phyloP scores from a whole-genome alignment of 2,329 filamentous ascomycete species.

The Cladosporium sp. region DNA sequence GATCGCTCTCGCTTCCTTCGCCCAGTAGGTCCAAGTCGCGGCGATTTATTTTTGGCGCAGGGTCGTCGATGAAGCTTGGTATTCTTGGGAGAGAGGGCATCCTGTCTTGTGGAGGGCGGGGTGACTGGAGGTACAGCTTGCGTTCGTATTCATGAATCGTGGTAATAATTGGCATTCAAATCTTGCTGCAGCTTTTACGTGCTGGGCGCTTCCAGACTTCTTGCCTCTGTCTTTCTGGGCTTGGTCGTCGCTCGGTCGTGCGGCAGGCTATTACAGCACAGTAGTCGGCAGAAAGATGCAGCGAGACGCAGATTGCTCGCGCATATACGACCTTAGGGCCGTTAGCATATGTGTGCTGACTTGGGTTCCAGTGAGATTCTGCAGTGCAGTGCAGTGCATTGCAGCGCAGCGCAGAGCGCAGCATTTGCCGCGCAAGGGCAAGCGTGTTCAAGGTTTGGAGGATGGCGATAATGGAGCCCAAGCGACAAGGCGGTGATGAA shows the following conservation, averaged over 20 bases:
- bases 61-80: background rate
- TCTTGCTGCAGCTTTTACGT: too few species aligned
- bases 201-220: too few species aligned
- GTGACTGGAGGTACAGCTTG: too few species aligned
- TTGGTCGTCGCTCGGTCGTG: too few species aligned
- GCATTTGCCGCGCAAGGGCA: background rate
- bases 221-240: too few species aligned
- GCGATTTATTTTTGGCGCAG: slow-evolving; percentile 7
- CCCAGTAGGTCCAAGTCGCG: background rate
- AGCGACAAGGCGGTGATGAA: slow-evolving; percentile 11
- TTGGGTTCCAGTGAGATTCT: background rate
- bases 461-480: background rate
- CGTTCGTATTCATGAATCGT: too few species aligned
- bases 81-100: background rate
- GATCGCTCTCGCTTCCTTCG: slow-evolving; percentile 10
- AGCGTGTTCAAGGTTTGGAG: background rate
- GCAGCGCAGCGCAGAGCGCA: slow-evolving; percentile 2
- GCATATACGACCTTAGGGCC: background rate
- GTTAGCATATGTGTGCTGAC: too few species aligned
- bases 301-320: background rate
- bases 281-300: background rate
- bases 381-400: background rate
- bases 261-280: too few species aligned
- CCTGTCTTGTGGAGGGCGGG: too few species aligned
- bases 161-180: too few species aligned